These are phyloP conservation scores for Zygotorulaspora florentina DNA, from an alignment of 805 yeast species.

Conservation along the genomic window DNA sequence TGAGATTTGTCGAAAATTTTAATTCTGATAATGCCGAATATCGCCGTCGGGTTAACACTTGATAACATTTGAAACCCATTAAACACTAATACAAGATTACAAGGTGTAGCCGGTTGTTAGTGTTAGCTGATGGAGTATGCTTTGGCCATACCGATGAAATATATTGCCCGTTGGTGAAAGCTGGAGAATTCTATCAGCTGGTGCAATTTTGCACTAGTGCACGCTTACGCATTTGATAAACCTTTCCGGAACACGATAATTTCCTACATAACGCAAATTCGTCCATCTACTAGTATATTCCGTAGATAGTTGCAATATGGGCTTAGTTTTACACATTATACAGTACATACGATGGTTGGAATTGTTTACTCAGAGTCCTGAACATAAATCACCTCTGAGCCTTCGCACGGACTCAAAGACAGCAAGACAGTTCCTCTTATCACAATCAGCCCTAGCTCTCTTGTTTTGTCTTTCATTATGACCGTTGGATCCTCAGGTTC, in stretches of 20 bases:
- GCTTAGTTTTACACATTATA: neutral
- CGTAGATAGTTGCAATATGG: neutral
- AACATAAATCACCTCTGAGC: slow-evolving; percentile 32
- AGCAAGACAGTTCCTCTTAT: slow-evolving; percentile 80
- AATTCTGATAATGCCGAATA: neutral
- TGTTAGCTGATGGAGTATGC: no score
- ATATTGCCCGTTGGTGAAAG: no score
- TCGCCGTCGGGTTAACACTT: neutral
- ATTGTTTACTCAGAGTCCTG: slow-evolving; percentile 14
- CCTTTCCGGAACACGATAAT: no score
- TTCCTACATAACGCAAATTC: neutral
- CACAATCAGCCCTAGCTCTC: slow-evolving; percentile 73
- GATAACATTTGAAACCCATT: no score
- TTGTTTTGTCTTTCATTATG: slow-evolving; percentile 48
- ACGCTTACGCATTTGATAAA: no score
- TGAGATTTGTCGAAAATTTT: slow-evolving; percentile 1
- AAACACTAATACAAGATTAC: no score
- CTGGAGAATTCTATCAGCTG: no score
- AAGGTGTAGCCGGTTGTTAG: no score
- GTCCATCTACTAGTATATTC: neutral
- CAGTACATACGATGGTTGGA: neutral
- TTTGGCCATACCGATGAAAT: no score
- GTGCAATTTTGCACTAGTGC: no score
- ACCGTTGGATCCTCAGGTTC: slow-evolving; percentile 61
- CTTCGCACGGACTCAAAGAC: slow-evolving; percentile 33